Percentiles rank a stretch among this genome's conserved stretches.
phyloP scores from a whole-genome alignment of 140 eudicot genomes.

The Flaveria floridana region DNA sequence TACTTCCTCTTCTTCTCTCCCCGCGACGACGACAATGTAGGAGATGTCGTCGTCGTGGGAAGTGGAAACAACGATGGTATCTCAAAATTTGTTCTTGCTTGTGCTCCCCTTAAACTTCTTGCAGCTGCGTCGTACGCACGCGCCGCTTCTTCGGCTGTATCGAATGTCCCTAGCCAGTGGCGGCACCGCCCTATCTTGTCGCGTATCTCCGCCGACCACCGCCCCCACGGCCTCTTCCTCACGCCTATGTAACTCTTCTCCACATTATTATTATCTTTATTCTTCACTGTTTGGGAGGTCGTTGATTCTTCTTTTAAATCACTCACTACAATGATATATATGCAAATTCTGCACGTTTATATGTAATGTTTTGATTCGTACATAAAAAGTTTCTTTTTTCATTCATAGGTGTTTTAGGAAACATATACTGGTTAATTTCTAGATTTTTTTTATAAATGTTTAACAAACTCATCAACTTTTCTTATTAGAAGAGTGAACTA shows the following conservation, averaged over 20 bases:
- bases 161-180: slow-evolving; percentile 85
- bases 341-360: too few relatives aligned
- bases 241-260: slow-evolving; percentile 69
- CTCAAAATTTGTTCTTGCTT: slow-evolving; percentile 65
- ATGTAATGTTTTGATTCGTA: too few relatives aligned
- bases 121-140: slow-evolving; percentile 85
- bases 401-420: too few relatives aligned
- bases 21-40: slow-evolving; percentile 33
- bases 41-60: slow-evolving; percentile 7
- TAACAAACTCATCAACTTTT: too few relatives aligned
- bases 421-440: too few relatives aligned
- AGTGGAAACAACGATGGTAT: slow-evolving; percentile 52
- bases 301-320: slow-evolving; percentile 7
- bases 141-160: slow-evolving; percentile 81
- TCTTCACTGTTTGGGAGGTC: background rate
- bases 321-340: background rate
- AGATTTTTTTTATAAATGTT: too few relatives aligned
- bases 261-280: background rate
- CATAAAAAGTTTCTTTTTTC: too few relatives aligned
- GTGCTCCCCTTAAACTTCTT: slow-evolving; percentile 63
- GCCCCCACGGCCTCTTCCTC: slow-evolving; percentile 77
- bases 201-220: slow-evolving; percentile 28
- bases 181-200: slow-evolving; percentile 72
- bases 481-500: too few relatives aligned
- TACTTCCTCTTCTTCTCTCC: slow-evolving; percentile 21